Conservation (phyloP, 1,284 basidiomycete genomes). For the Taiwanofungus camphoratus region DNA sequence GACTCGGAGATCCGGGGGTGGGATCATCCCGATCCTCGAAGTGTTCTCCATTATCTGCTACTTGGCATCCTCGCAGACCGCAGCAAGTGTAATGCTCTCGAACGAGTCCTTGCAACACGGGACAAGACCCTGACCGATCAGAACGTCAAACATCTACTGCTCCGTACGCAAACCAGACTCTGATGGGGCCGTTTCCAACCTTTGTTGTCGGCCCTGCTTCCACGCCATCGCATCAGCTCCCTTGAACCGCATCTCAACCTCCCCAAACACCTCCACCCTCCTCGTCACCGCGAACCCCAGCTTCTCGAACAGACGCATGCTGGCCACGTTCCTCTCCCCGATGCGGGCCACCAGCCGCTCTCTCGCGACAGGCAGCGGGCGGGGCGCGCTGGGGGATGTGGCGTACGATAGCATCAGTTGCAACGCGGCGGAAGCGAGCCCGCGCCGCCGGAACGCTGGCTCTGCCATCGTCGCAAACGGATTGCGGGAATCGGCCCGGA, state of each 20-base stretch:
- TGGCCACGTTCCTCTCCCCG: slow-evolving; percentile 44
- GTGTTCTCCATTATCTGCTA: no score
- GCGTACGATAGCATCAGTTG: slow-evolving; percentile 61
- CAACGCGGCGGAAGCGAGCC: slow-evolving; percentile 62
- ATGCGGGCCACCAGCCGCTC: slow-evolving; percentile 50
- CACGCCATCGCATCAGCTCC: slow-evolving; percentile 11
- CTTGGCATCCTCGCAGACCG: no score
- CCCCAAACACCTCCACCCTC: slow-evolving; percentile 64
- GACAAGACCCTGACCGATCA: no score
- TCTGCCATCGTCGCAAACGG: slow-evolving; percentile 35
- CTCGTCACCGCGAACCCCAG: slow-evolving; percentile 67
- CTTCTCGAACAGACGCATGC: slow-evolving; percentile 57
- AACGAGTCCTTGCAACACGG: no score
- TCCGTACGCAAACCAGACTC: background rate
- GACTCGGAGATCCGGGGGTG: no score
- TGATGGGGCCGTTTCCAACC: no score
- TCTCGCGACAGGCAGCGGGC: slow-evolving; percentile 32
- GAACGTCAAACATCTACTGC: background rate
- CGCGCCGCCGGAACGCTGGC: slow-evolving; percentile 53
- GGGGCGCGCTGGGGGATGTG: slow-evolving; percentile 15
- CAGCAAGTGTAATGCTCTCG: no score
- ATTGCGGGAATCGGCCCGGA: slow-evolving; percentile 1
- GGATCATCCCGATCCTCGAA: no score
- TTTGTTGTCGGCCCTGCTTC: no score
- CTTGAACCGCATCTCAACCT: slow-evolving; percentile 60